A percentile compares a stretch with the other conserved stretches of the same genome.
Conservation (phyloP, 805 yeast species). For the Metschnikowia shivogae region DNA sequence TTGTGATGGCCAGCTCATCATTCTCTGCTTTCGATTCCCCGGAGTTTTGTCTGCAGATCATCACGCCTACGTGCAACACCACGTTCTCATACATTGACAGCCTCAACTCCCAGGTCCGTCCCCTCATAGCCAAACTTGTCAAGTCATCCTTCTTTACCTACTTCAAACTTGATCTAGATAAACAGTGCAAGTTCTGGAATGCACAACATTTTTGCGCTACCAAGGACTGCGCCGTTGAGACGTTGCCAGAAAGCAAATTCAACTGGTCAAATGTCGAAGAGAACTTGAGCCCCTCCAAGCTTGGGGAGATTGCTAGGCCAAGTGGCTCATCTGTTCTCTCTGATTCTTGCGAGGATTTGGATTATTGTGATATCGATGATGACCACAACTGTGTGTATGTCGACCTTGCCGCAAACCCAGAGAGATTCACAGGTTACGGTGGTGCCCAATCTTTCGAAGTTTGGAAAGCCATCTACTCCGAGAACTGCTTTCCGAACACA, state of each 20-base stretch:
- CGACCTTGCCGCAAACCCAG: conserved; percentile 84
- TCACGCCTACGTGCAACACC: conserved; percentile 43
- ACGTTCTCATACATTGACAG: conserved; percentile 42
- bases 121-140: conserved; percentile 54
- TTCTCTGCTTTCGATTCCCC: conserved; percentile 39
- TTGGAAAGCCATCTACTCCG: conserved; percentile 90
- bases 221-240: conserved; percentile 85
- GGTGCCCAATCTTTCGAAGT: conserved; percentile 89
- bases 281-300: conserved; percentile 66
- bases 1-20: conserved; percentile 7
- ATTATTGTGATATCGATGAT: conserved; percentile 66
- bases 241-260: conserved; percentile 61
- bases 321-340: conserved; percentile 15
- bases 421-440: conserved; percentile 92
- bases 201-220: conserved; percentile 82
- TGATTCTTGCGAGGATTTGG: conserved; percentile 44
- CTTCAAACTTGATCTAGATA: conserved; percentile 79
- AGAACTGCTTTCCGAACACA: conserved; percentile 74
- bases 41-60: conserved; percentile 42
- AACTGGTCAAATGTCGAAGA: conserved; percentile 56
- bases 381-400: conserved; percentile 76
- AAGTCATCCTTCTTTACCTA: conserved; percentile 79
- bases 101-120: conserved; percentile 35
- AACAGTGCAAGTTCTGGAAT: conserved; percentile 82
- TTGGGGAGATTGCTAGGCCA: conserved; percentile 44